A percentile compares a stretch with the other conserved stretches of the same genome.
Evolutionary conservation across 805 yeast species (phyloP).

Genomic region (Deakozyma indianensis): DNA sequence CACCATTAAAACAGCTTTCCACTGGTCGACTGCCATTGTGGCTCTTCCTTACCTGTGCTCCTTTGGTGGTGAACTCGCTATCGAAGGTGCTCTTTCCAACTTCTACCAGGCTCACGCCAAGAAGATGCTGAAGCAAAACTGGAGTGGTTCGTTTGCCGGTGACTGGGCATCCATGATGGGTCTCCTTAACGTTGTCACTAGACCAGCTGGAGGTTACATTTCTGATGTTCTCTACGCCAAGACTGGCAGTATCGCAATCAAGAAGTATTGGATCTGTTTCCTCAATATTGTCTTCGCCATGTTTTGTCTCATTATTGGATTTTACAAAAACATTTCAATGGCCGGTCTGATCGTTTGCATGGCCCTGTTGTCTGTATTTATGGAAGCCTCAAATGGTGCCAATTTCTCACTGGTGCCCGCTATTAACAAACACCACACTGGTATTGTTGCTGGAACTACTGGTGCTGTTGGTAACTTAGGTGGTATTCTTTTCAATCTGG

Average conservation of each 20-base stretch:
- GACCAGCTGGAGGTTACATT: slow-evolving; percentile 9
- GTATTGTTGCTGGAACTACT: slow-evolving; percentile 24
- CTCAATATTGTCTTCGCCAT: slow-evolving; percentile 17
- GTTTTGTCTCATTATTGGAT: slow-evolving; percentile 24
- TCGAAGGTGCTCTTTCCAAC: slow-evolving; percentile 7
- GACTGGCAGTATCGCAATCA: slow-evolving; percentile 19
- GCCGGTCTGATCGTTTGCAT: slow-evolving; percentile 20
- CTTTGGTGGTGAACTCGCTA: slow-evolving; percentile 10
- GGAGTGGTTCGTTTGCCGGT: slow-evolving; percentile 6
- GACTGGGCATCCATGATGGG: slow-evolving; percentile 11
- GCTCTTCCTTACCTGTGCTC: slow-evolving; percentile 9
- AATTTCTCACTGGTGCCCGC: slow-evolving; percentile 24
- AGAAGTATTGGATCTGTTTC: slow-evolving; percentile 21
- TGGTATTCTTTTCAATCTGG: slow-evolving; percentile 23
- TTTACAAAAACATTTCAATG: slow-evolving; percentile 16
- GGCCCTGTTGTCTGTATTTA: slow-evolving; percentile 20
- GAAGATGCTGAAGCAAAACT: not conserved
- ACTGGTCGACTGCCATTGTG: slow-evolving; percentile 5
- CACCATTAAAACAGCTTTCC: slow-evolving; percentile 4
- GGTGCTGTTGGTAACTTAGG: slow-evolving; percentile 26
- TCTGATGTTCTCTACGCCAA: slow-evolving; percentile 18
- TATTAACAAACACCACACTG: slow-evolving; percentile 22
- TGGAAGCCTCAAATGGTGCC: slow-evolving; percentile 29
- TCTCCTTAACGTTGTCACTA: slow-evolving; percentile 8
- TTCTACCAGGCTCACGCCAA: slow-evolving; percentile 8